These are phyloP conservation scores for Tulasnella sp. DNA, from an alignment of 768 basidiomycete species.

Conservation along the genomic window DNA sequence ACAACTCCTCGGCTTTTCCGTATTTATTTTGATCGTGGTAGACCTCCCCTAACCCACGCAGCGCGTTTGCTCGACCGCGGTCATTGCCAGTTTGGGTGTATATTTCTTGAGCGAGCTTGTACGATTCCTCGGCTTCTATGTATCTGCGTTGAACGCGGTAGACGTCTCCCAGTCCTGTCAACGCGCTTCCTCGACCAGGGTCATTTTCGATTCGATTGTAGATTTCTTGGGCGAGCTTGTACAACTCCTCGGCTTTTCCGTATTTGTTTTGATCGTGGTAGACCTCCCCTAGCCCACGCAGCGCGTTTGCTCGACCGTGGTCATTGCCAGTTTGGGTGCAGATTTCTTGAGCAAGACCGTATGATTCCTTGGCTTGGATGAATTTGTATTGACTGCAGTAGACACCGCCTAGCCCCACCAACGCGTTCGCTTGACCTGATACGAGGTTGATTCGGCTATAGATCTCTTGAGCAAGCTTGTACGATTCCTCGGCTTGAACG, in stretches of 20 bases:
- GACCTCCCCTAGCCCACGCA: not conserved
- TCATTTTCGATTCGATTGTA: not conserved
- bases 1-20: not conserved
- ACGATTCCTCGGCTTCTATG: not conserved
- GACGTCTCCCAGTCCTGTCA: not conserved
- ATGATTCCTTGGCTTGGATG: not conserved
- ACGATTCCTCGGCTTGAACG: not conserved
- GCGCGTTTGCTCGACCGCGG: not conserved
- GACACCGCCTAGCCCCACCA: not conserved
- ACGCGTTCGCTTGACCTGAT: not conserved
- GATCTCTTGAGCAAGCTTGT: not conserved
- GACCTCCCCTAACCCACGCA: not conserved
- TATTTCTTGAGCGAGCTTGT: not conserved
- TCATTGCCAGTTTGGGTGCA: not conserved
- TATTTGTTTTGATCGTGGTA: not conserved
- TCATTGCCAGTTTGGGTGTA: not conserved
- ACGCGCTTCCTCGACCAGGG: not conserved
- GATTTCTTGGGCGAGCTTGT: not conserved
- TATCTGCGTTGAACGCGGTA: not conserved
- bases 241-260: not conserved
- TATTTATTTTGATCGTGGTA: not conserved
- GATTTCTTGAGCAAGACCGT: not conserved
- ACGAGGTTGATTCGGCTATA: not conserved
- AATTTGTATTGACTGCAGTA: not conserved
- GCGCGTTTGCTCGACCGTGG: not conserved